Evolutionary conservation across 768 basidiomycete species (phyloP).

Genomic region (Collybia sordida): DNA sequence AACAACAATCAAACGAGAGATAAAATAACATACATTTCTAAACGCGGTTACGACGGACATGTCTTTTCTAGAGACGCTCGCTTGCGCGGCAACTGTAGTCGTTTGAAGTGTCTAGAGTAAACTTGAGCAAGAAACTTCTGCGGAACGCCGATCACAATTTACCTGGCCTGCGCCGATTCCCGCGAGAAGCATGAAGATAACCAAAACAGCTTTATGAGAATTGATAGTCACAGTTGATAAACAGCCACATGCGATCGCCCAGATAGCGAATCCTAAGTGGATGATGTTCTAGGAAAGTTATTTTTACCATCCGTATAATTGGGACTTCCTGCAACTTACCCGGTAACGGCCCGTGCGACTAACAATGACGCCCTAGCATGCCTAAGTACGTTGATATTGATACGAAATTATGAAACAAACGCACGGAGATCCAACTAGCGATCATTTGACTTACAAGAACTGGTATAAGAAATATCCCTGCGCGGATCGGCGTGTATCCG

Average conservation of each 20-base stretch:
- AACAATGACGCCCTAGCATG: constrained; percentile 53
- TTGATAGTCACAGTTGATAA: constrained; percentile 59
- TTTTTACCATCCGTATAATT: not conserved
- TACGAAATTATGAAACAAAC: constrained; percentile 14
- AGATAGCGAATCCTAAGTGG: constrained; percentile 62
- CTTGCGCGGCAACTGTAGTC: constrained; percentile 62
- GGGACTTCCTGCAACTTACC: constrained; percentile 26
- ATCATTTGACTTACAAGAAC: constrained; percentile 65
- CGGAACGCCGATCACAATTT: not conserved
- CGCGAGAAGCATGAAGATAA: constrained; percentile 59
- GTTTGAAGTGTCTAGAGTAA: too few relatives aligned
- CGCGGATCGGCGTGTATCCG: constrained; percentile 62
- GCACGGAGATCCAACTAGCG: constrained; percentile 52
- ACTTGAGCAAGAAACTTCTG: too few relatives aligned
- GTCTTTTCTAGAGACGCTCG: constrained; percentile 65
- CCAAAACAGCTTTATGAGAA: constrained; percentile 48
- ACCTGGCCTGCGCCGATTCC: constrained; percentile 64
- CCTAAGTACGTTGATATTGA: not conserved
- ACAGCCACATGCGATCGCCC: constrained; percentile 70
- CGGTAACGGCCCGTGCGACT: constrained; percentile 65
- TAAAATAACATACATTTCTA: constrained; percentile 45
- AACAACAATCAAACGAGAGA: not conserved
- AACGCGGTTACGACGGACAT: constrained; percentile 78
- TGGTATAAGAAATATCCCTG: constrained; percentile 63
- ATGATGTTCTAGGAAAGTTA: constrained; percentile 45